Evolutionary conservation across 768 basidiomycete genomes (phyloP).

Genomic region (Hypsizygus marmoreus): DNA sequence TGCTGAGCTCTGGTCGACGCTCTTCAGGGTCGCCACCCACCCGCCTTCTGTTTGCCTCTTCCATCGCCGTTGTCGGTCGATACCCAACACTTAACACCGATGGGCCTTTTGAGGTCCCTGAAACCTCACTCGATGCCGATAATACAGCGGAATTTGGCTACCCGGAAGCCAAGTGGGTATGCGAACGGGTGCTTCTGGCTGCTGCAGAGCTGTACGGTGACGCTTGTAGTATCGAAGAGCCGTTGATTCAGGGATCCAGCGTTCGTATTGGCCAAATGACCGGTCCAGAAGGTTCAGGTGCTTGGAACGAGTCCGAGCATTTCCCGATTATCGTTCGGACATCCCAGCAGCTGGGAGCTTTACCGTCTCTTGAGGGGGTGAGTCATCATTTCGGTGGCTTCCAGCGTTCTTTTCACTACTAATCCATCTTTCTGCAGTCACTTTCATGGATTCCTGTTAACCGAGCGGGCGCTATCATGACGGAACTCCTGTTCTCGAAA

Average conservation of each 20-base stretch:
- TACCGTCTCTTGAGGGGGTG: constrained; percentile 33
- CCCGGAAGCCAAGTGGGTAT: constrained; percentile 41
- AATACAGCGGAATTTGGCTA: constrained; percentile 31
- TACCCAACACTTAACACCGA: constrained; percentile 28
- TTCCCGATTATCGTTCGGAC: constrained; percentile 36
- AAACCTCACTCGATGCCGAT: constrained; percentile 27
- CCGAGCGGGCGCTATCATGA: constrained; percentile 28
- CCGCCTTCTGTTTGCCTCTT: constrained; percentile 38
- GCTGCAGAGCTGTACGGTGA: constrained; percentile 30
- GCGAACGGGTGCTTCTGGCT: constrained; percentile 29
- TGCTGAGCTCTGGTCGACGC: constrained; percentile 22
- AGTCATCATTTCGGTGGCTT: constrained; percentile 4
- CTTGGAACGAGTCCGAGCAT: constrained; percentile 40
- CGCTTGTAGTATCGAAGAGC: constrained; percentile 11
- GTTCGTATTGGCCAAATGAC: constrained; percentile 40
- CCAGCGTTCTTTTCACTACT: background rate
- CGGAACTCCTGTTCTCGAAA: constrained; percentile 33
- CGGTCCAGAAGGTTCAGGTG: constrained; percentile 35
- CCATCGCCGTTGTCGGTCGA: constrained; percentile 36
- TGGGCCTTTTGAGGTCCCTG: constrained; percentile 32
- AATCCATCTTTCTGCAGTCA: constrained; percentile 20
- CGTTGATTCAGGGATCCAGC: constrained; percentile 23
- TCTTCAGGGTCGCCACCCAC: constrained; percentile 16
- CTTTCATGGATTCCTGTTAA: constrained; percentile 40
- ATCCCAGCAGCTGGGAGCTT: constrained; percentile 25